A percentile compares a stretch with the other conserved stretches of the same genome.
These are phyloP conservation scores for Copromyces sp. DNA, from an alignment of 495 filamentous ascomycete genomes.

Conservation along the genomic window DNA sequence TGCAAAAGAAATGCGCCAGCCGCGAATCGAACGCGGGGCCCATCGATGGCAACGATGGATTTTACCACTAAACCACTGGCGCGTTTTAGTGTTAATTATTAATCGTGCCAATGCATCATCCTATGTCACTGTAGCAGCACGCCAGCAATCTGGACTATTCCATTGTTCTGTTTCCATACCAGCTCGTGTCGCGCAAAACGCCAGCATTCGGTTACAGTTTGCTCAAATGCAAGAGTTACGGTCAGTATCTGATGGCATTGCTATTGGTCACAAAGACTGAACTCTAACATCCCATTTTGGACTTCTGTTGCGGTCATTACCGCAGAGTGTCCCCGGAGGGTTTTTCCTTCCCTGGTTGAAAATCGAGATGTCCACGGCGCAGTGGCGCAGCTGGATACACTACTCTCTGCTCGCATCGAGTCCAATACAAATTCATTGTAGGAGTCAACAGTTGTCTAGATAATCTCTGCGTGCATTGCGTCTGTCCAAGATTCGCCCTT, in stretches of 20 bases:
- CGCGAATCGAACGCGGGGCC: slow-evolving; percentile 43
- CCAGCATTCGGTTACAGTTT: too few species aligned
- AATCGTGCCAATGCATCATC: too few species aligned
- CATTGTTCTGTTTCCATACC: too few species aligned
- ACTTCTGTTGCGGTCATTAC: background rate
- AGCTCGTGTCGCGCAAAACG: too few species aligned
- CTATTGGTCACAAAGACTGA: background rate
- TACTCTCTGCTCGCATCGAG: background rate
- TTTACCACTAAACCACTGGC: slow-evolving; percentile 43
- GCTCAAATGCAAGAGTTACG: too few species aligned
- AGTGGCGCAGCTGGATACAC: background rate
- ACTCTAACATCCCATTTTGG: fast-evolving
- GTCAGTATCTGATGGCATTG: too few species aligned
- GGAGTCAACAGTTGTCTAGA: too few species aligned
- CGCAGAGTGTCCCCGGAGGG: background rate
- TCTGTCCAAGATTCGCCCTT: background rate
- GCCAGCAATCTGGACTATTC: too few species aligned
- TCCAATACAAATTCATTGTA: too few species aligned
- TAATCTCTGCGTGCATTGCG: too few species aligned
- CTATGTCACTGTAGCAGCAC: too few species aligned
- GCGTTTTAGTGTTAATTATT: background rate
- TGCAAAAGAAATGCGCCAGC: slow-evolving; percentile 28
- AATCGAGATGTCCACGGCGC: background rate
- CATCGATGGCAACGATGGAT: slow-evolving; percentile 46
- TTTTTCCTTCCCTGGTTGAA: background rate